Base-by-base conservation (phyloP, 139 green algal genomes). In the Chlorella sp. region DNA sequence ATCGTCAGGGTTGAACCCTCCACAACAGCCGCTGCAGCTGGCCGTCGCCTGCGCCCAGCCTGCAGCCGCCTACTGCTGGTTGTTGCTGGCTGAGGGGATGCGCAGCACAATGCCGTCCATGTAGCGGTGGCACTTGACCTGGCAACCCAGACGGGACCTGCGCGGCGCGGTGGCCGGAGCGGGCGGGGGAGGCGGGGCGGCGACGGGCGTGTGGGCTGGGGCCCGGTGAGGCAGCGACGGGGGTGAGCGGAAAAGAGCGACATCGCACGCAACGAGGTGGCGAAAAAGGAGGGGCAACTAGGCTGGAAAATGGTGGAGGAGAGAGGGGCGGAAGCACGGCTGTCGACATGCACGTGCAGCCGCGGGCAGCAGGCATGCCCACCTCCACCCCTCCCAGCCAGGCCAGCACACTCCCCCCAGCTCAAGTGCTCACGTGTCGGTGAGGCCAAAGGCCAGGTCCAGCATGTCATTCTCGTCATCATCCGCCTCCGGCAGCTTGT, bases 401-500 rank as follows among this genome's bases (percentile, higher is more conserved):
- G n/a, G n/a, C n/a, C n/a, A n/a, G n/a, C n/a, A n/a, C n/a, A n/a
- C n/a, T n/a, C n/a, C n/a, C n/a, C n/a, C n/a, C n/a, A n/a, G n/a
- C 7, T 30, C 60, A 67, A 32, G 4, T 36, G 51, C 99, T 91
- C 73, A 98, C 95, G 96, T 99, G 73, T 99, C 96, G 28, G 95
- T 98, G 9, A 99, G 92, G 0, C 96, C 98, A 92, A 98, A 99
- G 1, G 98, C 98, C 39, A 99, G 91, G 95, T 99, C 98, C 39
- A 99, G 91, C 98, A 99, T 99, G 87, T 99, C 98, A 56, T 99
- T 97, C 89, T 99, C 98, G 87, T 99, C 98, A 30, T 99, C 98
- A 23, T 90, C 91, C 7, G 98, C 89, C 83, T 99, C 98, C 5
- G 92, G 91, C 1, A 99, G 72, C 57, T 91, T 93, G 71, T 98